Evolutionary conservation across 2,329 filamentous ascomycete genomes (phyloP), one percentile per base, ranked within the genome.

Genomic region (Bisporella sp.): DNA sequence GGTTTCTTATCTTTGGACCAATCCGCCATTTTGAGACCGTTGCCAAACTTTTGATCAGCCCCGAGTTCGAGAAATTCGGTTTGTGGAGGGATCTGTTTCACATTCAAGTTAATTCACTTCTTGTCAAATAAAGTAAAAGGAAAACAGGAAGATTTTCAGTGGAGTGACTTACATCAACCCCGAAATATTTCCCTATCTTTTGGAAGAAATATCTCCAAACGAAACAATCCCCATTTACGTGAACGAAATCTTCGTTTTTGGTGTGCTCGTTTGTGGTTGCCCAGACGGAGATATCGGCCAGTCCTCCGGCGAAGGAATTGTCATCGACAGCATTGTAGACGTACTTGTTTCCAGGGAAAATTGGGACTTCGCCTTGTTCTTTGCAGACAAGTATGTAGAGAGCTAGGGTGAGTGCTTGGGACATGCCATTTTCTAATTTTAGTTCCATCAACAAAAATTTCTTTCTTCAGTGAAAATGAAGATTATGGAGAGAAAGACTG

Each of bases 121-220:
- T 21, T 21, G 21, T 21, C 21, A 21, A 21, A 21, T 21, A 21
- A 21, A 21, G 21, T 21, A 21, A 21, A 21, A 21, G 21, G 21
- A 21, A 21, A 21, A 21, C 2, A 21, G 21, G 21, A 21, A 21
- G 21, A 21, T 21, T 21, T 21, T 21, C 21, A 21, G 21, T 21
- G 21, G 21, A 3, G 21, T 21, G 21, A 21, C 21, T 21, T 21
- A 21, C 21, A 3, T 21, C 21, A 21, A 21, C 21, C 21, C 21
- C 21, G 21, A 21, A 21, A 21, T 21, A 21, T 21, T 21, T 21
- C 21, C 21, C 21, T 21, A 21, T 21, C 21, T 21, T 21, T 1
- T 69, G 70, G 68, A 69, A 72, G 43, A 71, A 54, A 30, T 65
- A 66, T 43, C 68, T 64, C 60, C 65, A 72, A 1, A 59, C 62